A percentile compares a stretch with the other conserved stretches of the same genome.
phyloP scores from a whole-genome alignment of 805 yeast species.

The Metschnikowia reukaufii region DNA sequence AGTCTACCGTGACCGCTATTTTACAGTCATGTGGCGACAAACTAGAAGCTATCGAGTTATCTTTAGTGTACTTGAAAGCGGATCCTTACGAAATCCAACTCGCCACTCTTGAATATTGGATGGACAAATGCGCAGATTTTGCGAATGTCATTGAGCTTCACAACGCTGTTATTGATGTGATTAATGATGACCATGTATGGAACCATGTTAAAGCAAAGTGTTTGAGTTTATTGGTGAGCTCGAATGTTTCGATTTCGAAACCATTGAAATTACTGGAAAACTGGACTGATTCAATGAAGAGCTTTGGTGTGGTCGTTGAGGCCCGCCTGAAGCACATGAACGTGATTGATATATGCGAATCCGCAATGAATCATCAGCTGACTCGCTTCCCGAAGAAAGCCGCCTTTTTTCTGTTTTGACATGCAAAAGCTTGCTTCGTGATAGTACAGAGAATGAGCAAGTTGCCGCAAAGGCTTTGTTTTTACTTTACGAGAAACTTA shows the following conservation, averaged over 20 bases:
- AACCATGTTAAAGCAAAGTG: slow-evolving; percentile 1
- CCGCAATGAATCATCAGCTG: slow-evolving; percentile 2
- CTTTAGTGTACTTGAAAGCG: not conserved
- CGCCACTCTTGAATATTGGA: slow-evolving; percentile 7
- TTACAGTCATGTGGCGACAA: slow-evolving; percentile 18
- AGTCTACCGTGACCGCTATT: slow-evolving; percentile 24
- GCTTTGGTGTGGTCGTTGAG: slow-evolving; percentile 3
- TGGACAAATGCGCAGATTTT: not conserved
- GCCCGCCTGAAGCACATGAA: slow-evolving; percentile 2
- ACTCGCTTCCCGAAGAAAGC: slow-evolving; percentile 3
- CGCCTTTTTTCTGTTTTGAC: slow-evolving; percentile 8
- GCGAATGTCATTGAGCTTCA: not conserved
- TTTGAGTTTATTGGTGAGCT: slow-evolving; percentile 1
- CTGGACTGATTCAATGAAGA: slow-evolving; percentile 1
- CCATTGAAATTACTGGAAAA: not conserved
- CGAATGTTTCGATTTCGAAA: not conserved
- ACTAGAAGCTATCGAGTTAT: not conserved
- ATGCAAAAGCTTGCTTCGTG: not conserved
- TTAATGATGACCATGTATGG: not conserved
- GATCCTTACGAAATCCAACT: slow-evolving; percentile 9
- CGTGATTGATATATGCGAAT: not conserved
- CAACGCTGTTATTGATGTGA: not conserved
- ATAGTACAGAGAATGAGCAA: not conserved
- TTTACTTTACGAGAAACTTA: slow-evolving; percentile 7
- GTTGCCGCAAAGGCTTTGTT: not conserved